phyloP scores from a whole-genome alignment of 805 yeast species.

The Groenewaldozyma salmanticensis region DNA sequence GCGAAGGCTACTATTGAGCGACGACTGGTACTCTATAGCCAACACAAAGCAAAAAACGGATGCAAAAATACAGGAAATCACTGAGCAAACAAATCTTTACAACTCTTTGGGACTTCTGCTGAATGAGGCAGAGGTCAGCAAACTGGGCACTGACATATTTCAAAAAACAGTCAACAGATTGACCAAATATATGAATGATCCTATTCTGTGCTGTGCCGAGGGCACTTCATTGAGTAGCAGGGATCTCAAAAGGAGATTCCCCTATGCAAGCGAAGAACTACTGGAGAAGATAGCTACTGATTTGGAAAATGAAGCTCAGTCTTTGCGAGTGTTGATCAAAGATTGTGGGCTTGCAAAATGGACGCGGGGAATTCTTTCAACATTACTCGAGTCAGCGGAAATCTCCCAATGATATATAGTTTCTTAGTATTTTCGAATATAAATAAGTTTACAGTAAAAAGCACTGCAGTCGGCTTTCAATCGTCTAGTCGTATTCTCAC shows the following conservation, averaged over 20 bases:
- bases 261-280: constrained; percentile 7
- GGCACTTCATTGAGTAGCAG: not conserved
- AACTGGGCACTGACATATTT: too few relatives aligned
- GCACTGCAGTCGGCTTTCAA: too few relatives aligned
- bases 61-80: constrained; percentile 31
- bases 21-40: constrained; percentile 38
- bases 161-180: not conserved
- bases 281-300: constrained; percentile 5
- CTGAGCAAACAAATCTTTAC: constrained; percentile 36
- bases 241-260: constrained; percentile 4
- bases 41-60: constrained; percentile 32
- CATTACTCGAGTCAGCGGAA: not conserved
- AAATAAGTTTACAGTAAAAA: too few relatives aligned
- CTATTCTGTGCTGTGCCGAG: too few relatives aligned
- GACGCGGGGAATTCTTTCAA: constrained; percentile 17
- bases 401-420: too few relatives aligned
- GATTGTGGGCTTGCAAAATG: constrained; percentile 10
- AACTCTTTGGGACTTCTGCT: too few relatives aligned
- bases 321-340: constrained; percentile 4
- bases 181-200: not conserved
- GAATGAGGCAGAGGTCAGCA: too few relatives aligned
- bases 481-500: constrained; percentile 26
- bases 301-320: constrained; percentile 2
- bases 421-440: too few relatives aligned
- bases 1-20: constrained; percentile 47